Conservation (phyloP, 2,329 filamentous ascomycete species). For the Paracorniculantispora psalliotae region DNA sequence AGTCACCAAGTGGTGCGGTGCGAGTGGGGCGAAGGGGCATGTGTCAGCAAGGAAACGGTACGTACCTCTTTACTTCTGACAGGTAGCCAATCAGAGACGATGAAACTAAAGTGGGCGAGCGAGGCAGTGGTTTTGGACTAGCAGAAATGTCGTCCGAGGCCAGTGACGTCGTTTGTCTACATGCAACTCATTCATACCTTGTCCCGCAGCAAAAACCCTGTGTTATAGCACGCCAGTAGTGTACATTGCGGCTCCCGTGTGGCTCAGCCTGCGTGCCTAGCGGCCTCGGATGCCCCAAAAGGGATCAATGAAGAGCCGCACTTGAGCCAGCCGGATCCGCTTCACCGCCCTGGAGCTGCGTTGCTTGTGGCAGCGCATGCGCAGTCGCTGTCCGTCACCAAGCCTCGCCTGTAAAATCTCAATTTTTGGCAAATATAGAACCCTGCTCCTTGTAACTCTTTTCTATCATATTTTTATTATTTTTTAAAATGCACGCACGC, state of each 20-base stretch:
- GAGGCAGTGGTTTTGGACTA: not conserved
- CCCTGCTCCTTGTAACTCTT: no score
- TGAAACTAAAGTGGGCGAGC: no score
- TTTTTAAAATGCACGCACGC: no score
- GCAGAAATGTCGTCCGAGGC: not conserved
- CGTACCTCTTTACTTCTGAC: not conserved
- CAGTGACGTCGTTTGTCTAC: not conserved
- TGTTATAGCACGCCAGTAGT: not conserved
- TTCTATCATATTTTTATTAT: no score
- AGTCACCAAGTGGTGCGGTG: not conserved
- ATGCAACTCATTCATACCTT: not conserved
- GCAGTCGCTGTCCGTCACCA: not conserved
- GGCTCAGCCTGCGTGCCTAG: not conserved
- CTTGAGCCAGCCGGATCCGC: constrained; percentile 11
- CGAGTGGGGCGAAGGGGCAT: constrained; percentile 2
- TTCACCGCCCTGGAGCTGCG: constrained; percentile 6
- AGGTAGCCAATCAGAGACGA: no score
- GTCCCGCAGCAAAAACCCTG: not conserved
- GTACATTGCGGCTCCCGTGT: not conserved
- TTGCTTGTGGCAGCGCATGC: not conserved
- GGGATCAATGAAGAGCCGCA: constrained; percentile 13
- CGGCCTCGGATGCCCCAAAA: constrained; percentile 10
- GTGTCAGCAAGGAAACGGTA: constrained; percentile 7
- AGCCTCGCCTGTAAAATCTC: not conserved
- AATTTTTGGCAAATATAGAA: no score